These are phyloP conservation scores for Friedmanniomyces simplex DNA, from an alignment of 495 filamentous ascomycete species.

Conservation along the genomic window DNA sequence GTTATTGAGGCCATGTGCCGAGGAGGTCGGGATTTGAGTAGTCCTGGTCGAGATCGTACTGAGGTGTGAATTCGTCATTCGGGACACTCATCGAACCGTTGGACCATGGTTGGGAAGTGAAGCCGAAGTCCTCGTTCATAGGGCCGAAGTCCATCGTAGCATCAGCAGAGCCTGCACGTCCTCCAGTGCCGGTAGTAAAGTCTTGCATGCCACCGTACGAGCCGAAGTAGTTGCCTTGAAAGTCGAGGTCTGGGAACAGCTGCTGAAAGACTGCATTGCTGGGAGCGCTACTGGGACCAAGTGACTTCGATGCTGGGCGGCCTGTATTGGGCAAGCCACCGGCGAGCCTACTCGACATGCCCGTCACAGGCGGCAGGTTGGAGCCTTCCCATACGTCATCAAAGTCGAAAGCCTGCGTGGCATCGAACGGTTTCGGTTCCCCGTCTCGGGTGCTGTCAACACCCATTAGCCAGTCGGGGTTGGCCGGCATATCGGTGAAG, in stretches of 20 bases:
- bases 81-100: constrained; percentile 18
- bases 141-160: constrained; percentile 3
- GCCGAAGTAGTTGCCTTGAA: constrained; percentile 1
- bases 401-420: neutral
- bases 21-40: constrained; percentile 10
- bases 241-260: constrained; percentile 20
- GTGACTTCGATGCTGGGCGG: constrained; percentile 10
- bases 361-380: neutral
- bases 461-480: neutral
- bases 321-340: neutral
- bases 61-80: constrained; percentile 1
- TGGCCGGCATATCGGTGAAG: neutral
- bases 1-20: constrained; percentile 18
- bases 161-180: neutral
- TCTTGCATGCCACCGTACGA: neutral
- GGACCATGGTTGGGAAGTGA: constrained; percentile 13
- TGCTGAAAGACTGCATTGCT: constrained; percentile 11
- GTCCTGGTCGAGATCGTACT: constrained; percentile 12
- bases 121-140: constrained; percentile 1
- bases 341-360: neutral
- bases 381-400: constrained; percentile 8
- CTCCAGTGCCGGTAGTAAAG: neutral
- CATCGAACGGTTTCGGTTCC: neutral
- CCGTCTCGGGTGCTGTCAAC: neutral
- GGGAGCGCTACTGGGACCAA: constrained; percentile 10